Base-by-base conservation (phyloP, 2,329 filamentous ascomycete species). In the Madurella mycetomatis region DNA sequence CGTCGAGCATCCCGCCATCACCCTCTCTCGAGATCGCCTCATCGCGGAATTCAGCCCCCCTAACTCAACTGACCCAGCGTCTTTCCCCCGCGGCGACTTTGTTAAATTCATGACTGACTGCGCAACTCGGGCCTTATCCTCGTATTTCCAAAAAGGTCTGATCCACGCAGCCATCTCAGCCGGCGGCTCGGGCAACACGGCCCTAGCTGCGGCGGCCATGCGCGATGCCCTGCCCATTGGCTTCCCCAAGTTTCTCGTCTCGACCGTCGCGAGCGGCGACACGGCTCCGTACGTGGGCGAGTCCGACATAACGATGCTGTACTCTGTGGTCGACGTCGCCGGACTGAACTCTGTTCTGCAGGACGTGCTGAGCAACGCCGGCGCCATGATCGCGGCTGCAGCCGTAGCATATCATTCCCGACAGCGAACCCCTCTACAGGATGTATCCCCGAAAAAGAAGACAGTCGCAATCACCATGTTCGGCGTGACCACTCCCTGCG, bases 391-490 rank as follows among this genome's bases (percentile, higher is more conserved):
- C 39, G 71, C 71, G 0, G 85, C 78, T 0, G 85, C 86, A 76
- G 79, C 82, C 0, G 55, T 59, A 1, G 69, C 74, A 0, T 82
- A 81, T 54, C 62, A 57, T 5, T 37, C 9, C 18, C 40, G 31
- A 47, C 55, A n/a, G n/a, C n/a, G 13, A 32, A 34, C 4, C 32
- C 32, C 9, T 13, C 37, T 40, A 18, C 4, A 13, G 34, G 15
- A 9, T 37, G n/a, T 19, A 47, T 42, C n/a, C 39, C 52, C 2
- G 48, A 76, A 74, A 61, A 78, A 75, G 52, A 71, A 77, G 0
- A n/a, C n/a, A n/a, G 72, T 89, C 7, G 86, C 78, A 0, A 78
- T 88, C 19, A 87, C 85, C 2, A 89, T 89, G 86, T 89, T 88
- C 63, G 86, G 86, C 2, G 85, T 89, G 7, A 90, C 86, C 0